A percentile compares a stretch with the other conserved stretches of the same genome.
Conservation (phyloP, 345 rosid species). For the Arabidopsis suecica region DNA sequence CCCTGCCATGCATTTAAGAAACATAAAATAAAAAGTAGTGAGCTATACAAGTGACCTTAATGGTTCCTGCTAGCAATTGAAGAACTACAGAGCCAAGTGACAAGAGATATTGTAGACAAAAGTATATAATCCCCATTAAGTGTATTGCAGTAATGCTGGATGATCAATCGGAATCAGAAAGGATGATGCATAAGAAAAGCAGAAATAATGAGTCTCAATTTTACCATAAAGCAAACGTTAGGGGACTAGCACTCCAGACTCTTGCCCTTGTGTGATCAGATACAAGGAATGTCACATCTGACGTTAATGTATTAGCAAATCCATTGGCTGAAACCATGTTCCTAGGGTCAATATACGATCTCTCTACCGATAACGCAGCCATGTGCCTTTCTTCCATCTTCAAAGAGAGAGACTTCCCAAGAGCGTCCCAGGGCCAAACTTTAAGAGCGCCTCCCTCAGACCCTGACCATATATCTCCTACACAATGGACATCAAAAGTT, state of each 20-base stretch:
- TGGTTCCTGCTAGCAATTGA: slow-evolving; percentile 13
- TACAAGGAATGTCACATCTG: slow-evolving; percentile 76
- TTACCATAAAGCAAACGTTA: slow-evolving; percentile 83
- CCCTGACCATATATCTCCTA: slow-evolving; percentile 98
- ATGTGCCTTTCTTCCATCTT: slow-evolving; percentile 63
- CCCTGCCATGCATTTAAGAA: slow-evolving; percentile 57
- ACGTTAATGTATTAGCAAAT: slow-evolving; percentile 61
- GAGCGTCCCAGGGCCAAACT: slow-evolving; percentile 90
- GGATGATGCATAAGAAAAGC: slow-evolving; percentile 4
- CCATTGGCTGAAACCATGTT: slow-evolving; percentile 68
- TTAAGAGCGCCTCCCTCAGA: slow-evolving; percentile 81
- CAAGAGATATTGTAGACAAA: background rate
- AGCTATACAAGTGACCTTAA: background rate
- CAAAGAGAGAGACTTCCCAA: slow-evolving; percentile 65
- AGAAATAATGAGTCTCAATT: slow-evolving; percentile 30
- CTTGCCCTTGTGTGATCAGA: slow-evolving; percentile 76
- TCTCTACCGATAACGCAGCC: slow-evolving; percentile 73
- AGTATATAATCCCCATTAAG: background rate
- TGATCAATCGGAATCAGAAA: background rate
- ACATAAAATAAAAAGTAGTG: slow-evolving; percentile 7
- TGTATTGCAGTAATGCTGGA: slow-evolving; percentile 10
- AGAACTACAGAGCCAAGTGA: background rate
- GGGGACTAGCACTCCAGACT: slow-evolving; percentile 83
- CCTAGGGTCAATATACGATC: slow-evolving; percentile 82
- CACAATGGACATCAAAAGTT: slow-evolving; percentile 30